Evolutionary conservation across 768 basidiomycete species (phyloP).

Genomic region (Termitomyces sp.): DNA sequence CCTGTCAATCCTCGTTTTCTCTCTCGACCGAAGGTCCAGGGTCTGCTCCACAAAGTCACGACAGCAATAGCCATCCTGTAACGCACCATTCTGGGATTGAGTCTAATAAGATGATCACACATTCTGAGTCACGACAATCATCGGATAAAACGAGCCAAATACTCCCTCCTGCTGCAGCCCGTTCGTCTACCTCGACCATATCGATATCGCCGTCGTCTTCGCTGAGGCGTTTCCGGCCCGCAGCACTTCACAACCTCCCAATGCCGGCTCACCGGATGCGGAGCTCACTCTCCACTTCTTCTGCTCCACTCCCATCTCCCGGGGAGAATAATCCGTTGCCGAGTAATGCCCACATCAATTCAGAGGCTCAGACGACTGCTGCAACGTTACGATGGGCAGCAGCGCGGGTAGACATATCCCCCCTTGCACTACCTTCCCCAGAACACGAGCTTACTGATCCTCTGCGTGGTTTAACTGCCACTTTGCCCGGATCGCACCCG

Average conservation of each 20-base stretch:
- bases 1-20: conserved; percentile 11
- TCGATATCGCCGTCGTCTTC: conserved; percentile 10
- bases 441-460: conserved; percentile 92
- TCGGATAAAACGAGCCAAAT: neutral
- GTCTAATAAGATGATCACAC: neutral
- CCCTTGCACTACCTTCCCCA: conserved; percentile 82
- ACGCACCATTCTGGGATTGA: neutral
- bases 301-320: conserved; percentile 12
- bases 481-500: conserved; percentile 59
- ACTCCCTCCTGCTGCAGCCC: neutral
- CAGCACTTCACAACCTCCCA: conserved; percentile 11
- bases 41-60: neutral
- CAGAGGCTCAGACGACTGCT: conserved; percentile 61
- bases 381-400: conserved; percentile 87
- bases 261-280: conserved; percentile 18
- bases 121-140: neutral
- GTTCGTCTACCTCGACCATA: conserved; percentile 9
- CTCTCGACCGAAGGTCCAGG: conserved; percentile 1
- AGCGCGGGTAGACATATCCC: conserved; percentile 75
- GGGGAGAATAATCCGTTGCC: conserved; percentile 15
- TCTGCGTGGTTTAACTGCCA: conserved; percentile 67
- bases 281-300: conserved; percentile 17
- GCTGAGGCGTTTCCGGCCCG: conserved; percentile 9
- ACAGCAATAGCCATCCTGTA: neutral
- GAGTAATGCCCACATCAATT: conserved; percentile 22